A percentile compares a stretch with the other conserved stretches of the same genome.
These are phyloP conservation scores for Backusella mclennaniae DNA, from an alignment of 192 early-diverging fungal genomes.

Conservation along the genomic window DNA sequence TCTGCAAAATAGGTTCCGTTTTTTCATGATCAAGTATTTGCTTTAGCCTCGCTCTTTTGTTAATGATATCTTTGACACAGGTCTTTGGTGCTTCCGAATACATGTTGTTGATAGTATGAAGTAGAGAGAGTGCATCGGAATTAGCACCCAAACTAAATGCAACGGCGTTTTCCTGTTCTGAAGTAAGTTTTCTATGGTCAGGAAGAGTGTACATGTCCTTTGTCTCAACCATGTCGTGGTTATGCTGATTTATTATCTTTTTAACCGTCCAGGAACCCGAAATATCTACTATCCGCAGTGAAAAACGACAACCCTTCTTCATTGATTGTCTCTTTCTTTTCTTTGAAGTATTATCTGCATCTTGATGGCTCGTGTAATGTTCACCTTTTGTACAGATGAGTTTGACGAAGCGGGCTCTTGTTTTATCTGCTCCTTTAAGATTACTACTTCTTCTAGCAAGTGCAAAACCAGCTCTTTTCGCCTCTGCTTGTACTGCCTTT, in stretches of 20 bases:
- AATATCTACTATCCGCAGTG: slow-evolving; percentile 5
- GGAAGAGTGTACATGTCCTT: not conserved
- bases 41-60: not conserved
- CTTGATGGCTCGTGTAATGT: not conserved
- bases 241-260: not conserved
- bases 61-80: not conserved
- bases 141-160: not conserved
- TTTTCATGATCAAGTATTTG: slow-evolving; percentile 3
- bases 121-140: not conserved
- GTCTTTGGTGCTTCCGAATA: not conserved
- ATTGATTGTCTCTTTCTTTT: not conserved
- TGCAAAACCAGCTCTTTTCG: not conserved
- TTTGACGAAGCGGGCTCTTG: not conserved
- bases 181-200: not conserved
- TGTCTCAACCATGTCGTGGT: not conserved
- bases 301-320: not conserved
- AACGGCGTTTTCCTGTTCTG: slow-evolving; percentile 4
- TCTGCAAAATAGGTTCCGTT: not conserved
- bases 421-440: slow-evolving; percentile 4
- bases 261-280: slow-evolving; percentile 4
- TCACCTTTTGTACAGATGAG: slow-evolving; percentile 3
- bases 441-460: slow-evolving; percentile 4
- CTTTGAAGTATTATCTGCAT: not conserved
- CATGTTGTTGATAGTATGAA: slow-evolving; percentile 3
- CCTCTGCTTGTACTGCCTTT: slow-evolving; percentile 2